phyloP scores from a whole-genome alignment of 345 rosid genomes.

The Balakata baccata region DNA sequence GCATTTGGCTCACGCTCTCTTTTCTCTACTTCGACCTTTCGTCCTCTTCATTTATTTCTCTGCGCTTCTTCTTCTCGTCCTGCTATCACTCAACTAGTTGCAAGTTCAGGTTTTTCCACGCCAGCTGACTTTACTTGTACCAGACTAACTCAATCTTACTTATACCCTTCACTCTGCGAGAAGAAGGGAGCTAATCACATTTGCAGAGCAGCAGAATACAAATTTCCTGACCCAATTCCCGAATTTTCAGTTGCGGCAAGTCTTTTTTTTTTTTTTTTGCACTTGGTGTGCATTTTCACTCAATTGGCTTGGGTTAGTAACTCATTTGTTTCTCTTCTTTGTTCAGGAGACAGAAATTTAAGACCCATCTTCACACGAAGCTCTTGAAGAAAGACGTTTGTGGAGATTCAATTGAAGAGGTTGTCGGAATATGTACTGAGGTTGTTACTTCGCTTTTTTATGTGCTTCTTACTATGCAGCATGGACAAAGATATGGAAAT shows the following conservation, averaged over 20 bases:
- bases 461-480: neutral
- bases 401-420: conserved; percentile 64
- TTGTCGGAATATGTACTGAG: conserved; percentile 78
- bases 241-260: conserved; percentile 82
- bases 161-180: conserved; percentile 21
- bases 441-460: conserved; percentile 28
- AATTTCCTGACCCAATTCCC: conserved; percentile 85
- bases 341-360: conserved; percentile 79
- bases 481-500: no score
- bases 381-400: conserved; percentile 58
- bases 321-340: neutral
- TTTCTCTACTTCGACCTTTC: conserved; percentile 20
- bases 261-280: neutral
- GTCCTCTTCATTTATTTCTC: conserved; percentile 6
- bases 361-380: conserved; percentile 50
- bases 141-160: conserved; percentile 18
- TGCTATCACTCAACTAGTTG: conserved; percentile 5
- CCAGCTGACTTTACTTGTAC: neutral
- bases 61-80: conserved; percentile 17
- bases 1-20: conserved; percentile 12
- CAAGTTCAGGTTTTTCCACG: conserved; percentile 4
- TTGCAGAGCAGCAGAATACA: conserved; percentile 70
- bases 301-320: neutral
- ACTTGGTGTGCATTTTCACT: neutral
- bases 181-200: conserved; percentile 20